These are phyloP conservation scores for Geranomyces michiganensis DNA, from an alignment of 192 early-diverging fungal species.

Conservation along the genomic window DNA sequence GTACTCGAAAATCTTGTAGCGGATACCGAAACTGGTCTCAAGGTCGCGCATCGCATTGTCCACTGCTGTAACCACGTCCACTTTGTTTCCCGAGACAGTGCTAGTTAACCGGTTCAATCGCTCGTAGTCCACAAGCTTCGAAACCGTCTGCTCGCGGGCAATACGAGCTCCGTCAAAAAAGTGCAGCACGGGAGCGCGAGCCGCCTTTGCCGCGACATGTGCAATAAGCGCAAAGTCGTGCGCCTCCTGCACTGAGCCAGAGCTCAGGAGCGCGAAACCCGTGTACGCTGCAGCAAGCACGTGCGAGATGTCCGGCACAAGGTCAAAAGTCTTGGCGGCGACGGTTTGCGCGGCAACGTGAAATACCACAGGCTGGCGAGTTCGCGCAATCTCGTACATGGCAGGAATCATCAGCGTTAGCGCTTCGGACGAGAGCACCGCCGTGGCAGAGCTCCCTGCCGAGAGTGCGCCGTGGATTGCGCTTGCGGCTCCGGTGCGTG, in stretches of 20 bases:
- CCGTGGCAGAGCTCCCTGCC: slow-evolving; percentile 49
- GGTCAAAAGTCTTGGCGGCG: slow-evolving; percentile 56
- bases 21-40: slow-evolving; percentile 54
- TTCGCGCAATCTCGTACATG: slow-evolving; percentile 70
- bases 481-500: slow-evolving; percentile 75
- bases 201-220: slow-evolving; percentile 70
- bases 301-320: slow-evolving; percentile 67
- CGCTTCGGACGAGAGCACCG: slow-evolving; percentile 73
- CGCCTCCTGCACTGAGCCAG: slow-evolving; percentile 79
- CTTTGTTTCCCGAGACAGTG: slow-evolving; percentile 1
- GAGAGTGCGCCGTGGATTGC: slow-evolving; percentile 77
- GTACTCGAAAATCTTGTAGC: slow-evolving; percentile 84
- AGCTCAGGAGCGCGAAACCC: slow-evolving; percentile 76
- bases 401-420: slow-evolving; percentile 83
- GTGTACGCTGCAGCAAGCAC: slow-evolving; percentile 77
- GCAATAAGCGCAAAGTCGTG: slow-evolving; percentile 86
- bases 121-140: slow-evolving; percentile 54
- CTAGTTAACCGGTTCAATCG: slow-evolving; percentile 52
- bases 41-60: slow-evolving; percentile 53
- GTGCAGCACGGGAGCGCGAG: slow-evolving; percentile 77
- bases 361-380: slow-evolving; percentile 70
- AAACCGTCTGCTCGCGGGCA: slow-evolving; percentile 54
- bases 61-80: slow-evolving; percentile 38
- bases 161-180: slow-evolving; percentile 72
- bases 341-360: slow-evolving; percentile 78